Base-by-base conservation (phyloP, 805 yeast species). In the Wickerhamiella sergipiensis region DNA sequence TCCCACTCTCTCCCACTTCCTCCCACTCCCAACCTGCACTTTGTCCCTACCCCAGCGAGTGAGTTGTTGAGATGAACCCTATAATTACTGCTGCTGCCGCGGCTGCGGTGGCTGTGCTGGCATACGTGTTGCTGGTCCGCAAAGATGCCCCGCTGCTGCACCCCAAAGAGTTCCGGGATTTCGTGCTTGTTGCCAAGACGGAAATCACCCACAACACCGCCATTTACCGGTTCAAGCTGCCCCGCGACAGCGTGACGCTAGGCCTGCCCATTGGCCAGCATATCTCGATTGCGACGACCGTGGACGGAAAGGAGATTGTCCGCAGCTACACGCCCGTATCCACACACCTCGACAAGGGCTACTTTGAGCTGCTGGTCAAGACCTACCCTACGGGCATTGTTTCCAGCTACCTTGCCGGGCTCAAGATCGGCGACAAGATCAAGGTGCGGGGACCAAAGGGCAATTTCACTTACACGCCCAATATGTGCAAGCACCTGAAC, bases 191-290 rank as follows among this genome's bases (percentile, higher is more conserved):
- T 59, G 78, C 80, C 64, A 88, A 85, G 70, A 80, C 83, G 23
- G 74, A 80, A 42, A 72, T 90, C 22, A 75, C 84, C 42, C 90
- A 85, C 66, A 87, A 89, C 68, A 77, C 95, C 24, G 85, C 89
- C 45, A 68, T 87, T 51, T 62, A 86, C 70, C 78, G 89, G 63
- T 87, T 90, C 63, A 85, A 82, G 12, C 76, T 90, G 59, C 95
- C 95, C 49, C 74, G 76, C 55, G 74, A 81, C 38, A 74, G 78
- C 49, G 88, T 85, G 64, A 72, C 79, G 45, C 75, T 90, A 55
- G 96, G 96, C 9, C 75, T 90, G 57, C 96, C 96, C 51, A 82
- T 86, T 62, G 97, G 97, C 50, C 97, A 90, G 71, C 97, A 90
- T 66, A 82, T 90, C 63, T 77, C 87, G 45, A 79, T 89, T 59